phyloP scores from a whole-genome alignment of 345 rosid genomes.

The Anastatica hierochuntica region DNA sequence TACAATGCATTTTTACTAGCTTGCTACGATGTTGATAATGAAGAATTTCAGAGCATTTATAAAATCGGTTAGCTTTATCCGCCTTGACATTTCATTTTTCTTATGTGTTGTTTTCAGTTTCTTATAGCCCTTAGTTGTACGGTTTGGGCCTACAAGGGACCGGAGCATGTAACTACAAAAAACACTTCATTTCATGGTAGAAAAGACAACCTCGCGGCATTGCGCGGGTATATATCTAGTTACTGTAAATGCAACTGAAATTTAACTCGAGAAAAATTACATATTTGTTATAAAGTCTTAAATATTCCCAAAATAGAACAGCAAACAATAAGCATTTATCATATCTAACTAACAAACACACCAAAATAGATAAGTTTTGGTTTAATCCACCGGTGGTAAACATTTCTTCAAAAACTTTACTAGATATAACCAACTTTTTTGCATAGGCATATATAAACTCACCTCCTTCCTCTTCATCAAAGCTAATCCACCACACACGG shows the following conservation, averaged over 20 bases:
- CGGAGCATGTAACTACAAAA: no score
- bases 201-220: no score
- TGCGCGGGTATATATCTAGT: no score
- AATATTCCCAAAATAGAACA: no score
- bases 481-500: slow-evolving; percentile 12
- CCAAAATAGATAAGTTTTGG: slow-evolving; percentile 16
- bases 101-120: neutral
- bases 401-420: neutral
- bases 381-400: slow-evolving; percentile 15
- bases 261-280: no score
- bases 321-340: no score
- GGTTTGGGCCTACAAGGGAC: slow-evolving; percentile 41
- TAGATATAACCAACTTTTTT: slow-evolving; percentile 6
- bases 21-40: slow-evolving; percentile 66
- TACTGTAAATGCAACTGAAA: no score
- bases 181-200: no score
- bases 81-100: neutral
- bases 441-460: slow-evolving; percentile 19
- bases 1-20: slow-evolving; percentile 96
- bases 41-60: slow-evolving; percentile 88
- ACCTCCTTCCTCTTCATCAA: slow-evolving; percentile 11
- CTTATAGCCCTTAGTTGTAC: neutral
- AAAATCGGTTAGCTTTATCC: slow-evolving; percentile 58
- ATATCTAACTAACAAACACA: slow-evolving; percentile 18
- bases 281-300: no score